These are phyloP conservation scores for Crassisporium funariophilum DNA, from an alignment of 768 basidiomycete genomes.

Conservation along the genomic window DNA sequence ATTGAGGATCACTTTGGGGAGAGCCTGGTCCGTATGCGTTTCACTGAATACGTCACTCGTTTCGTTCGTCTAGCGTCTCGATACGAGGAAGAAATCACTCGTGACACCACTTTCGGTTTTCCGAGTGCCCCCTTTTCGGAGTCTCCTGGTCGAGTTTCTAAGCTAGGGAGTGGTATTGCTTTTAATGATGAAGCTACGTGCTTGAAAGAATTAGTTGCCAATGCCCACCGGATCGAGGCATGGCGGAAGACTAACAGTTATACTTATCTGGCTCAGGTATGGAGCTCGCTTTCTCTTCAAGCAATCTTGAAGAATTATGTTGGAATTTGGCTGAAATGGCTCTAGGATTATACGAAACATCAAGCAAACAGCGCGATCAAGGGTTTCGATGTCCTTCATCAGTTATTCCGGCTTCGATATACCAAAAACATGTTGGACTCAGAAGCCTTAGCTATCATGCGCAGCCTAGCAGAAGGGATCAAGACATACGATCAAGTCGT, in stretches of 20 bases:
- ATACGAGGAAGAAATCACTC: conserved; percentile 86
- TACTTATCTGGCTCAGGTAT: conserved; percentile 67
- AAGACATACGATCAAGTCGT: conserved; percentile 86
- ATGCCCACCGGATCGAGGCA: conserved; percentile 87
- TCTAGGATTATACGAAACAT: conserved; percentile 71
- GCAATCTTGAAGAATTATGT: too few species aligned
- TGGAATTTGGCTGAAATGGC: too few species aligned
- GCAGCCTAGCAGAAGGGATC: conserved; percentile 68
- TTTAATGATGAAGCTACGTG: conserved; percentile 73
- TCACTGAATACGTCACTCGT: conserved; percentile 84
- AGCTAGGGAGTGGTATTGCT: conserved; percentile 80
- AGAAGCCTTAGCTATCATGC: conserved; percentile 78
- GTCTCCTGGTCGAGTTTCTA: conserved; percentile 41
- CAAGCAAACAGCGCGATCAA: conserved; percentile 62
- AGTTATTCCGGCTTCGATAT: conserved; percentile 78
- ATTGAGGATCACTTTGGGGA: conserved; percentile 95
- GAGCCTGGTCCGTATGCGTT: conserved; percentile 80
- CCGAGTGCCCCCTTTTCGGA: conserved; percentile 58
- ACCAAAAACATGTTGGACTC: conserved; percentile 69
- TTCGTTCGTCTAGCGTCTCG: conserved; percentile 89
- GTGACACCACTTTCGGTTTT: conserved; percentile 76
- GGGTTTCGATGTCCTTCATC: conserved; percentile 85
- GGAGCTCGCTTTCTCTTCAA: conserved; percentile 11
- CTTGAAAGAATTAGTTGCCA: conserved; percentile 69
- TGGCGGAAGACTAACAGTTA: conserved; percentile 89